A percentile compares a stretch with the other conserved stretches of the same genome.
These are phyloP conservation scores for Mrakia frigida DNA, from an alignment of 768 basidiomycete species.

Conservation along the genomic window DNA sequence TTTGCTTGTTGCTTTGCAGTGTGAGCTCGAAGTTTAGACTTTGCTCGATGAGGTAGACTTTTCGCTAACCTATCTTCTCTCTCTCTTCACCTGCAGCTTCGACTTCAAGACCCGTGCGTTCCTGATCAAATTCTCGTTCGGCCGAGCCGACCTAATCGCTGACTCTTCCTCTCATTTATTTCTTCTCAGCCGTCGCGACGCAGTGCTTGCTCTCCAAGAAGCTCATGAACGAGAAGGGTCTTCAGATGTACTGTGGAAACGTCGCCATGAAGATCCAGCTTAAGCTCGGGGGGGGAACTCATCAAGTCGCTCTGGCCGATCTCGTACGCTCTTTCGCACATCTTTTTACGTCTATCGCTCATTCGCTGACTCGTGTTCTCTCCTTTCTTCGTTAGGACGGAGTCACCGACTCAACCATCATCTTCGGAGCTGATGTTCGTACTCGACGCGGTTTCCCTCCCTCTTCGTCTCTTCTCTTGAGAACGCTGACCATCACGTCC, in stretches of 20 bases:
- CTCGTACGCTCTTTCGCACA: neutral
- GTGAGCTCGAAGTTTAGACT: no score
- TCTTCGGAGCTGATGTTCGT: slow-evolving; percentile 41
- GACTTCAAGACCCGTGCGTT: slow-evolving; percentile 6
- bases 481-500: slow-evolving; percentile 34
- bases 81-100: neutral
- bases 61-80: no score
- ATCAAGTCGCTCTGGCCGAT: slow-evolving; percentile 13
- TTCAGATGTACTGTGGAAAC: slow-evolving; percentile 27
- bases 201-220: slow-evolving; percentile 26
- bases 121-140: neutral
- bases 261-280: slow-evolving; percentile 26
- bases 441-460: no score
- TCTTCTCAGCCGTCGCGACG: slow-evolving; percentile 15
- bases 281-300: slow-evolving; percentile 29
- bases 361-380: no score
- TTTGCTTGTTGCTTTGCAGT: neutral
- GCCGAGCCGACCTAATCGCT: neutral
- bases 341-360: no score
- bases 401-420: slow-evolving; percentile 38
- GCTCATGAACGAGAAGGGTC: slow-evolving; percentile 23
- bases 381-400: neutral
- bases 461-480: no score
- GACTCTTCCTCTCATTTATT: neutral
- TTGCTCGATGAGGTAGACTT: no score